Conservation (phyloP, 352 stramenopile species). For the Elongisporangium anandrum region DNA sequence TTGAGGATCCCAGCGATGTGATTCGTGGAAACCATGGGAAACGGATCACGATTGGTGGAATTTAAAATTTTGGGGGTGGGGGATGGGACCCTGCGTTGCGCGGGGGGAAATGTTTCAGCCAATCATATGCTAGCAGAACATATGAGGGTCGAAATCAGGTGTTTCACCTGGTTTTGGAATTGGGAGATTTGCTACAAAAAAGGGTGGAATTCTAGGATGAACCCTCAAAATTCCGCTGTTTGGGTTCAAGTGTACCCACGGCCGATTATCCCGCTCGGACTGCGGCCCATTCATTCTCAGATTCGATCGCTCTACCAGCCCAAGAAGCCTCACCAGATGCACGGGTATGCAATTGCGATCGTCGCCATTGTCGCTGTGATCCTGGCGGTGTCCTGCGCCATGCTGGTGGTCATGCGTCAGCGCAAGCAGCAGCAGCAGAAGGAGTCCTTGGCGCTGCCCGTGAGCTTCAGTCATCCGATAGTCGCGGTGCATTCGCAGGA, state of each 20-base stretch:
- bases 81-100: conserved; percentile 8
- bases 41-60: conserved; percentile 28
- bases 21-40: conserved; percentile 30
- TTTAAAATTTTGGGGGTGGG: conserved; percentile 28
- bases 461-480: background rate
- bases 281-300: background rate
- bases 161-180: background rate
- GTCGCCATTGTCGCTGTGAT: background rate
- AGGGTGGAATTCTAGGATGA: background rate
- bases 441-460: background rate
- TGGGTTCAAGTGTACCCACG: background rate
- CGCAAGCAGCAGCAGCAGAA: background rate
- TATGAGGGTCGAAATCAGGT: background rate
- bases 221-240: background rate
- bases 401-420: background rate
- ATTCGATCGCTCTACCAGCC: background rate
- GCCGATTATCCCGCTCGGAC: no score
- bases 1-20: background rate
- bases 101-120: background rate
- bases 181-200: background rate
- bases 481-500: no score
- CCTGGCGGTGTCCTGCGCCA: background rate
- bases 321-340: background rate
- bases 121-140: background rate
- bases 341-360: background rate